phyloP scores from a whole-genome alignment of 345 rosid genomes.

The Draba incana region DNA sequence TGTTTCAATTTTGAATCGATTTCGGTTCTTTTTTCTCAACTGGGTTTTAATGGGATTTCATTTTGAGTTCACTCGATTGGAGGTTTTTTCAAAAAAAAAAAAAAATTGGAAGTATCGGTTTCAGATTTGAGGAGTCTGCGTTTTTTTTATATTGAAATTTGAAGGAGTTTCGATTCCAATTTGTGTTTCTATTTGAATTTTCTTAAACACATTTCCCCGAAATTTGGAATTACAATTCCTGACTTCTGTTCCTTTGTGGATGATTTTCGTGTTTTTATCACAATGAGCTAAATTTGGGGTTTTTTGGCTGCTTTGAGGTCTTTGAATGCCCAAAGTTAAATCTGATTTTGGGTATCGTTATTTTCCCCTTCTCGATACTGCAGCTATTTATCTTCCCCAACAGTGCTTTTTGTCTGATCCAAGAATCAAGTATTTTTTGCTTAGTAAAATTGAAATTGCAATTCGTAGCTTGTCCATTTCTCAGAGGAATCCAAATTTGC shows the following conservation, averaged over 20 bases:
- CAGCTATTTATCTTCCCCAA: slow-evolving; percentile 23
- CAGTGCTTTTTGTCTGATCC: slow-evolving; percentile 33
- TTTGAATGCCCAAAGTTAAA: slow-evolving; percentile 12
- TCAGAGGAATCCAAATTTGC: slow-evolving; percentile 13
- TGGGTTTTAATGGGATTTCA: slow-evolving; percentile 7
- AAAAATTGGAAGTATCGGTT: slow-evolving; percentile 7
- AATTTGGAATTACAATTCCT: not conserved
- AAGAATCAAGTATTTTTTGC: slow-evolving; percentile 21
- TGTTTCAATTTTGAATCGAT: slow-evolving; percentile 5
- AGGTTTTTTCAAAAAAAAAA: no score
- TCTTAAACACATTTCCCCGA: not conserved
- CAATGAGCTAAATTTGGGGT: slow-evolving; percentile 11
- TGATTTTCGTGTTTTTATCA: slow-evolving; percentile 1
- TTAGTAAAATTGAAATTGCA: not conserved
- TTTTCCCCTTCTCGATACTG: slow-evolving; percentile 25
- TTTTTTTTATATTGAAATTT: no score
- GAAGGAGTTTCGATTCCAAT: no score
- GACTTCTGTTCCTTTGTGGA: slow-evolving; percentile 12
- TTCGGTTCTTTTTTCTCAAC: not conserved
- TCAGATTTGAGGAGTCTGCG: slow-evolving; percentile 30
- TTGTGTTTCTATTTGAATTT: not conserved
- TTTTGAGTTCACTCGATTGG: slow-evolving; percentile 30
- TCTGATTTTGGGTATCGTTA: slow-evolving; percentile 13
- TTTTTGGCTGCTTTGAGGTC: no score
- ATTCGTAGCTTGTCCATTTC: not conserved